Percentiles rank a stretch among this genome's conserved stretches.
phyloP scores from a whole-genome alignment of 1,284 basidiomycete genomes.

The Stygiomarasmius scandens region DNA sequence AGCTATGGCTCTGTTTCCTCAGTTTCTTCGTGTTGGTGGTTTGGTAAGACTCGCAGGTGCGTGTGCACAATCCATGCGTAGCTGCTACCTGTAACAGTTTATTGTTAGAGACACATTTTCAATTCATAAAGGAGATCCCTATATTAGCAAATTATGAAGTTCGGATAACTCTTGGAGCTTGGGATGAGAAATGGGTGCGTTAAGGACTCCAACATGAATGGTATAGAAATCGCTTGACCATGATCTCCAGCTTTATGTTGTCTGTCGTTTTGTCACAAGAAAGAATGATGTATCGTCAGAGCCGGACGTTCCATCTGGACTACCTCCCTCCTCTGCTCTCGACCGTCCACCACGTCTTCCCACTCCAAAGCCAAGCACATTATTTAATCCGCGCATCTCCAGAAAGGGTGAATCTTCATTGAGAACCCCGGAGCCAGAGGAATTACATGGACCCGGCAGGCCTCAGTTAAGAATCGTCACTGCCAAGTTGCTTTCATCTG shows the following conservation, averaged over 20 bases:
- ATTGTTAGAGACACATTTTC: slow-evolving; percentile 64
- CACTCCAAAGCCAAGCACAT: background rate
- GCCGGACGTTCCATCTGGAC: background rate
- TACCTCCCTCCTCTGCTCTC: background rate
- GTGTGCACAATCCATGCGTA: slow-evolving; percentile 16
- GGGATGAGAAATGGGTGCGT: slow-evolving; percentile 86
- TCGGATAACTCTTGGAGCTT: slow-evolving; percentile 64
- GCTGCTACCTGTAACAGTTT: background rate
- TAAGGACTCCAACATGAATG: slow-evolving; percentile 19
- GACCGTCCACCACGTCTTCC: background rate
- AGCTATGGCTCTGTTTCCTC: slow-evolving; percentile 55
- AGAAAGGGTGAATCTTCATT: background rate
- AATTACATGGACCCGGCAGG: slow-evolving; percentile 22
- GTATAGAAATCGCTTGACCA: slow-evolving; percentile 13
- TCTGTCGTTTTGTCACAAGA: slow-evolving; percentile 34
- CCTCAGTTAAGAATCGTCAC: slow-evolving; percentile 40
- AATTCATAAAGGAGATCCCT: slow-evolving; percentile 81
- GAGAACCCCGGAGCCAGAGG: background rate
- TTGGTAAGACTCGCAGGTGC: slow-evolving; percentile 73
- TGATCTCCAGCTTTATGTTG: slow-evolving; percentile 27
- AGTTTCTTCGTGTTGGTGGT: slow-evolving; percentile 66
- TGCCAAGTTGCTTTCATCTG: slow-evolving; percentile 32
- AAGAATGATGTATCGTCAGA: slow-evolving; percentile 8
- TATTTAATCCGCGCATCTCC: background rate
- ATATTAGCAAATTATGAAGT: slow-evolving; percentile 73